Conservation (phyloP, 176 grass and related monocot genomes). For the Triticum turgidum region DNA sequence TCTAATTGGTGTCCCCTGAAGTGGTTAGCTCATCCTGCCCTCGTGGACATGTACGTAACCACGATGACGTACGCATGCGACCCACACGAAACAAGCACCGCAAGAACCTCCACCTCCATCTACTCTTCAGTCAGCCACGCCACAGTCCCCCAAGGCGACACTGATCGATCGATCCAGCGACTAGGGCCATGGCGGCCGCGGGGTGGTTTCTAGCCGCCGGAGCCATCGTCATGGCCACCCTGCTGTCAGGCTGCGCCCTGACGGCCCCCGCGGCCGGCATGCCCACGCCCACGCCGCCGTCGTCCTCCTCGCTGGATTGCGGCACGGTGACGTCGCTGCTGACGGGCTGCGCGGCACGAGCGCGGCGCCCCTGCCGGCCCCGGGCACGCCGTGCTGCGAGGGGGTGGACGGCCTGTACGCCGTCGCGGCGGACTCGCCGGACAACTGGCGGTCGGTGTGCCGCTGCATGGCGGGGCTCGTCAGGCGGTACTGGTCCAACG, state of each 20-base stretch:
- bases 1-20: background rate
- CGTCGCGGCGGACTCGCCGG: constrained; percentile 41
- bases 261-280: background rate
- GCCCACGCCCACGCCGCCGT: background rate
- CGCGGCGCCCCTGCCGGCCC: background rate
- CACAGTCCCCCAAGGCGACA: too few relatives aligned
- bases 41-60: constrained; percentile 2
- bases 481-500: constrained; percentile 44
- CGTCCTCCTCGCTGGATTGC: constrained; percentile 41
- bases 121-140: background rate
- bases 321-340: constrained; percentile 53
- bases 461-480: constrained; percentile 49
- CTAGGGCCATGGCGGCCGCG: background rate
- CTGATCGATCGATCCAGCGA: background rate
- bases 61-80: background rate
- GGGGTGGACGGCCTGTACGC: constrained; percentile 45
- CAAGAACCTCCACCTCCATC: background rate
- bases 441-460: constrained; percentile 62
- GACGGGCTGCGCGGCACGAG: constrained; percentile 28
- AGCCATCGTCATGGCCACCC: background rate
- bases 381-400: constrained; percentile 51
- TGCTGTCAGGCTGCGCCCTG: background rate
- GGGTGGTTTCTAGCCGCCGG: background rate
- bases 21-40: constrained; percentile 37
- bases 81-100: background rate